phyloP scores from a whole-genome alignment of 495 filamentous ascomycete genomes.

The Daldinia decipiens region DNA sequence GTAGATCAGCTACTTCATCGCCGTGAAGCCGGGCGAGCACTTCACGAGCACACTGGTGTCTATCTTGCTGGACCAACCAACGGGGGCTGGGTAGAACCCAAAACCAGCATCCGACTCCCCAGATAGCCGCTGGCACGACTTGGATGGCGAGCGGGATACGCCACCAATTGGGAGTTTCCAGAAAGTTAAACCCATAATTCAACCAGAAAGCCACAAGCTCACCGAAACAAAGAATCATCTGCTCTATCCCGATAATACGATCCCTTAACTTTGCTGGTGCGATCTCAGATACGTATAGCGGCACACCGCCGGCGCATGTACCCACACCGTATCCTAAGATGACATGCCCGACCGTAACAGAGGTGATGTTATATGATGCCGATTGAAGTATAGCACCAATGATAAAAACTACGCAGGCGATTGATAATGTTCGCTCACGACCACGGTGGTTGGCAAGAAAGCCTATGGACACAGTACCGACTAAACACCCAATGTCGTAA shows the following conservation, averaged over 20 bases:
- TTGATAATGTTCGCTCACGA: constrained; percentile 26
- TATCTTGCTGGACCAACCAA: constrained; percentile 61
- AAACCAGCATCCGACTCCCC: constrained; percentile 55
- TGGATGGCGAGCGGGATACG: constrained; percentile 66
- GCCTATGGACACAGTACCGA: neutral
- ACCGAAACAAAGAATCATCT: constrained; percentile 61
- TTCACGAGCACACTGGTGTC: constrained; percentile 55
- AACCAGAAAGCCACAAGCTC: constrained; percentile 57
- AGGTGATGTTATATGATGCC: constrained; percentile 55
- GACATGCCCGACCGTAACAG: constrained; percentile 62
- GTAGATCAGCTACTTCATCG: constrained; percentile 47
- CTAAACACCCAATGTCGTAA: neutral
- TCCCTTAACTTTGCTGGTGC: constrained; percentile 58
- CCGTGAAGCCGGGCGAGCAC: constrained; percentile 62
- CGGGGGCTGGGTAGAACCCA: constrained; percentile 66
- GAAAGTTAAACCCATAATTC: constrained; percentile 59
- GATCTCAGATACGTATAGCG: constrained; percentile 60
- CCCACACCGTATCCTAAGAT: constrained; percentile 65
- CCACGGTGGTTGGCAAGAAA: neutral
- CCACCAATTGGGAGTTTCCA: constrained; percentile 57
- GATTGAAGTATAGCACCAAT: constrained; percentile 60
- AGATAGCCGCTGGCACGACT: constrained; percentile 50
- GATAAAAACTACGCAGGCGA: constrained; percentile 59
- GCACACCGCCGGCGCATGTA: constrained; percentile 60
- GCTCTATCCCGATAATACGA: constrained; percentile 62